These are phyloP conservation scores for Aurantiochytrium sp. DNA, from an alignment of 108 stramenopile genomes.

Conservation along the genomic window DNA sequence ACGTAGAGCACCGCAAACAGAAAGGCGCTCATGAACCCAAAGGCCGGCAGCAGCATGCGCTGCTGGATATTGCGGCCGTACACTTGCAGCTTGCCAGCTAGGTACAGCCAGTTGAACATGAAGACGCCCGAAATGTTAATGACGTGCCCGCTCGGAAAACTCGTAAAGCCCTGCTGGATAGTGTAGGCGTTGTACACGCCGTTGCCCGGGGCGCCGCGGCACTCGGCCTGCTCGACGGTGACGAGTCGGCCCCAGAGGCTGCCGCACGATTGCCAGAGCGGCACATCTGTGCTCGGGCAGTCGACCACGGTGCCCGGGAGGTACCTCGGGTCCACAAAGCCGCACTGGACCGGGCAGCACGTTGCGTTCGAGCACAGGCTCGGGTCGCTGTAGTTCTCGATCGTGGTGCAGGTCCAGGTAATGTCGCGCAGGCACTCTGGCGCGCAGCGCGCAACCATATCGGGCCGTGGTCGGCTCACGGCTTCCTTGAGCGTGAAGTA, in stretches of 20 bases:
- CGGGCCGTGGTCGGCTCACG: background rate
- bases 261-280: background rate
- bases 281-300: background rate
- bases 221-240: background rate
- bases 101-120: constrained; percentile 19
- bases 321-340: background rate
- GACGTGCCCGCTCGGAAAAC: background rate
- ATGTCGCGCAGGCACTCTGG: background rate
- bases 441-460: background rate
- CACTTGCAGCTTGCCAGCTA: background rate
- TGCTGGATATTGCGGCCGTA: background rate
- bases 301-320: background rate
- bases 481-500: background rate
- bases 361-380: background rate
- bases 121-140: constrained; percentile 2
- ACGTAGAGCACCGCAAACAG: background rate
- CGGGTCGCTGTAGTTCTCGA: background rate
- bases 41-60: background rate
- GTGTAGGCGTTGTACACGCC: background rate
- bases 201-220: background rate
- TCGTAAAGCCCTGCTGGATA: background rate
- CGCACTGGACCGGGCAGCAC: background rate
- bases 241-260: background rate
- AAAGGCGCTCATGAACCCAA: background rate
- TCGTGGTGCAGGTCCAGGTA: background rate